Conservation (phyloP, 2,329 filamentous ascomycete genomes). For the Curvularia hawaiiensis region DNA sequence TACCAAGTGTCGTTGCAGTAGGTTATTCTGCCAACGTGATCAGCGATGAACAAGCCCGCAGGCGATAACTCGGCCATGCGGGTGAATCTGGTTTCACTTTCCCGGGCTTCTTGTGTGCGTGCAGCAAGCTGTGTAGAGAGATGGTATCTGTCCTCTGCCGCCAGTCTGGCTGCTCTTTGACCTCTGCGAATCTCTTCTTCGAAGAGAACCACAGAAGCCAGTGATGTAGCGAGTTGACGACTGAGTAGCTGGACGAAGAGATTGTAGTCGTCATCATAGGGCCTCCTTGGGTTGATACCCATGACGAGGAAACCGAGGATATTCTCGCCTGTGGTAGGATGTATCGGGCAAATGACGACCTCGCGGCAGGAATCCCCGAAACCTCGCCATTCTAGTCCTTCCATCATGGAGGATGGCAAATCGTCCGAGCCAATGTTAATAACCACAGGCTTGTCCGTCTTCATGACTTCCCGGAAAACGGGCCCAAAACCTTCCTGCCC, state of each 20-base stretch:
- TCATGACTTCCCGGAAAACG: slow-evolving; percentile 77
- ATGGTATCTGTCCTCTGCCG: slow-evolving; percentile 76
- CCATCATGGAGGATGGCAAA: slow-evolving; percentile 66
- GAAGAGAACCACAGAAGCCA: slow-evolving; percentile 81
- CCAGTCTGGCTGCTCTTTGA: slow-evolving; percentile 73
- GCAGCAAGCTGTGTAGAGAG: slow-evolving; percentile 76
- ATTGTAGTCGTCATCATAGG: slow-evolving; percentile 80
- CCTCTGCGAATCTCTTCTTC: slow-evolving; percentile 81
- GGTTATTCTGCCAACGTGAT: slow-evolving; percentile 70
- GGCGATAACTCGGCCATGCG: slow-evolving; percentile 85
- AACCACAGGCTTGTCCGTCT: slow-evolving; percentile 68
- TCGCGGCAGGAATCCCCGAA: slow-evolving; percentile 73
- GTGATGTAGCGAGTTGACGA: slow-evolving; percentile 76
- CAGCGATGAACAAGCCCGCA: slow-evolving; percentile 85
- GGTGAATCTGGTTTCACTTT: slow-evolving; percentile 77
- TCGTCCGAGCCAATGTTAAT: slow-evolving; percentile 70
- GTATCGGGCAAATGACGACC: slow-evolving; percentile 78
- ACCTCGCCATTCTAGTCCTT: slow-evolving; percentile 71
- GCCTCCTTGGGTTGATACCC: slow-evolving; percentile 77
- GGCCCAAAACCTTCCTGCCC: slow-evolving; percentile 76
- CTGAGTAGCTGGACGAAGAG: slow-evolving; percentile 77
- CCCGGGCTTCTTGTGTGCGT: slow-evolving; percentile 60
- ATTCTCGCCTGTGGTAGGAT: slow-evolving; percentile 74
- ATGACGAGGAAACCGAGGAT: slow-evolving; percentile 80
- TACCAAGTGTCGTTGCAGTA: slow-evolving; percentile 83